Evolutionary conservation across 148 eudicot genomes (phyloP).

Genomic region (Amaranthus palmeri): DNA sequence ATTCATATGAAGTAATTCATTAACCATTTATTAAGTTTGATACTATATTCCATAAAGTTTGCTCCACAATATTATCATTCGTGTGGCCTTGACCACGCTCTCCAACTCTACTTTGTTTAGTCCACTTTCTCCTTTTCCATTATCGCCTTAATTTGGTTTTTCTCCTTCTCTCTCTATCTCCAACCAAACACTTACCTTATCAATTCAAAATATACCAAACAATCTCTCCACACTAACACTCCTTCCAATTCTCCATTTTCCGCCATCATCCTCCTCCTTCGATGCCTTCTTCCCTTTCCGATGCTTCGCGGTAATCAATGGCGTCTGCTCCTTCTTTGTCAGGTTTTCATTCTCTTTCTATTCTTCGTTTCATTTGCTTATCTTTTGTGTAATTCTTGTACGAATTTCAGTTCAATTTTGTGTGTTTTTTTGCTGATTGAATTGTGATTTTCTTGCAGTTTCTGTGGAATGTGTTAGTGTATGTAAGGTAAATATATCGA

Average conservation of each 20-base stretch:
- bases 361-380: background rate
- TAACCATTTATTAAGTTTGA: too few relatives aligned
- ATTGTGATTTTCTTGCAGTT: slow-evolving; percentile 33
- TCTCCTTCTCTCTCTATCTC: slow-evolving; percentile 13
- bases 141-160: background rate
- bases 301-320: slow-evolving; percentile 63
- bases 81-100: slow-evolving; percentile 12
- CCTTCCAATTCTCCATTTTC: background rate
- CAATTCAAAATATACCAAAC: slow-evolving; percentile 11
- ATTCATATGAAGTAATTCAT: too few relatives aligned
- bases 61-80: background rate
- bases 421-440: background rate
- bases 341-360: slow-evolving; percentile 30
- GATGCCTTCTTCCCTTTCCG: slow-evolving; percentile 31
- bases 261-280: slow-evolving; percentile 8
- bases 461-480: slow-evolving; percentile 78
- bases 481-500: slow-evolving; percentile 57
- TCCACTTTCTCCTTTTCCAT: background rate
- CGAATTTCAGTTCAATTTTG: background rate
- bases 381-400: background rate
- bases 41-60: too few relatives aligned
- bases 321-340: slow-evolving; percentile 66
- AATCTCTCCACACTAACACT: slow-evolving; percentile 26
- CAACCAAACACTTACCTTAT: slow-evolving; percentile 34
- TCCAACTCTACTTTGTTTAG: background rate